A percentile compares a stretch with the other conserved stretches of the same genome.
phyloP scores from a whole-genome alignment of 306 rosid genomes.

The Styphnolobium japonicum region DNA sequence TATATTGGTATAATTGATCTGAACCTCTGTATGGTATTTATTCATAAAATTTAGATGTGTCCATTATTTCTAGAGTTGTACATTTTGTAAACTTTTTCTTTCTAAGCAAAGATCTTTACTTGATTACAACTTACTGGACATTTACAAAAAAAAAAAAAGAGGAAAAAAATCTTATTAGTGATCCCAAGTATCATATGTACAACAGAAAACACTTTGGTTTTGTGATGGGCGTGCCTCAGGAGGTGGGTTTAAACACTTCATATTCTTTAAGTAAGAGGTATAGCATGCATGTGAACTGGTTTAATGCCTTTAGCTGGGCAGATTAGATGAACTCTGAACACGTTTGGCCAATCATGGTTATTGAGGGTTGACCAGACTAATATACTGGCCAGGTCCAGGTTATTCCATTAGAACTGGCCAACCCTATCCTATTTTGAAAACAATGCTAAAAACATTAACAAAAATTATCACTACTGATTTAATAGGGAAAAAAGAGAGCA shows the following conservation, averaged over 20 bases:
- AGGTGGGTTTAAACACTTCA: neutral
- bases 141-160: neutral
- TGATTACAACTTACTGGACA: neutral
- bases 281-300: neutral
- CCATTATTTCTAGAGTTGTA: neutral
- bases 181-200: neutral
- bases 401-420: neutral
- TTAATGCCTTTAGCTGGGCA: neutral
- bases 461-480: neutral
- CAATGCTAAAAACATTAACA: neutral
- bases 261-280: neutral
- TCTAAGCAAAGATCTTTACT: neutral
- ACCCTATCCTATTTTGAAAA: slow-evolving; percentile 1
- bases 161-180: neutral
- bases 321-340: neutral
- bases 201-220: neutral
- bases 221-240: neutral
- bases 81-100: neutral
- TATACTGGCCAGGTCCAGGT: neutral
- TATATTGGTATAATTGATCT: too few relatives aligned
- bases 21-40: too few relatives aligned
- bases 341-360: neutral
- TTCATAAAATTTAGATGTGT: neutral
- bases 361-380: neutral
- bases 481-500: neutral